Conservation (phyloP, 2,329 filamentous ascomycete species). For the Apiospora hydei region DNA sequence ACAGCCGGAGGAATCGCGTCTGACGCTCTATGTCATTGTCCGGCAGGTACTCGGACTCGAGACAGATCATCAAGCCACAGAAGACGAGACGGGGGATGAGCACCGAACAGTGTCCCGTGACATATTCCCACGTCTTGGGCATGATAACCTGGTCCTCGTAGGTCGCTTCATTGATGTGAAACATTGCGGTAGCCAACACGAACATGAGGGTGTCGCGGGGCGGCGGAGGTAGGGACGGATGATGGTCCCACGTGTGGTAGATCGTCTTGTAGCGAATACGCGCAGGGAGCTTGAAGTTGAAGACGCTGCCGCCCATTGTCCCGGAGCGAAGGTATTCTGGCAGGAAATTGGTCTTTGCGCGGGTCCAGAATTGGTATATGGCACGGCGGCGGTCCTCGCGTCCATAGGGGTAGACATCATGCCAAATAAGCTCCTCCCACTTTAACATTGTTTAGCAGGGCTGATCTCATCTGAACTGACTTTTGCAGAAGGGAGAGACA, state of each 20-base stretch:
- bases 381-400: not conserved
- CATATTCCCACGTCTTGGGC: not conserved
- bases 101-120: not conserved
- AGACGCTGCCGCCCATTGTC: not conserved
- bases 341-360: not conserved
- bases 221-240: not conserved
- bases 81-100: constrained; percentile 10
- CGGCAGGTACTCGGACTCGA: not conserved
- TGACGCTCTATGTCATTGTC: not conserved
- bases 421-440: constrained; percentile 12
- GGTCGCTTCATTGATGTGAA: constrained; percentile 1
- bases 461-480: not conserved
- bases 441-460: not conserved
- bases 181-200: not conserved
- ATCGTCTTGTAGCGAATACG: not conserved
- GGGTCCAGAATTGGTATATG: not conserved
- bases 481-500: not conserved
- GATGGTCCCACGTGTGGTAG: not conserved
- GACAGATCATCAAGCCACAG: not conserved
- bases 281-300: not conserved
- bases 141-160: not conserved
- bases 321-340: not conserved
- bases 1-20: not conserved
- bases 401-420: not conserved
- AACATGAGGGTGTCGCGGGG: not conserved